Conservation (phyloP, 75 land plant genomes). For the Adiantum capillusveneris region DNA sequence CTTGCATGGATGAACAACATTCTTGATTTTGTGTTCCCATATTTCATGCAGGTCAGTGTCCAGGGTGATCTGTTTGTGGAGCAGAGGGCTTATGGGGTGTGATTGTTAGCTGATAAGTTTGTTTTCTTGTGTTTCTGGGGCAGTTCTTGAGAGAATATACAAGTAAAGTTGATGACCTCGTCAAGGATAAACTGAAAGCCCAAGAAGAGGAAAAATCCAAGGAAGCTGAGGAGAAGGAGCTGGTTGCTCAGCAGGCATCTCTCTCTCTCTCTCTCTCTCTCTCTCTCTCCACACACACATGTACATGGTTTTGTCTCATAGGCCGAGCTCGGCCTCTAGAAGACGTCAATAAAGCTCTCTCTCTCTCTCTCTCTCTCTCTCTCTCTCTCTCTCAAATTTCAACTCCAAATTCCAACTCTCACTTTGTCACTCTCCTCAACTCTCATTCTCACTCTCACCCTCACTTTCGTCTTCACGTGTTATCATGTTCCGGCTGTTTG, state of each 20-base stretch:
- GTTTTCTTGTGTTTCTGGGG: constrained; percentile 2
- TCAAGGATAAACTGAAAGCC: constrained; percentile 84
- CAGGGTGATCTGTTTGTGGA: too few species aligned
- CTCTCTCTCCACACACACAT: too few species aligned
- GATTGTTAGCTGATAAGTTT: not conserved
- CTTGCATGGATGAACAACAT: constrained; percentile 97
- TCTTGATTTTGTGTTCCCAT: constrained; percentile 94
- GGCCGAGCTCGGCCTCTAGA: too few species aligned
- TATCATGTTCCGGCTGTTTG: not conserved
- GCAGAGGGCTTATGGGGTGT: too few species aligned
- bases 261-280: not conserved
- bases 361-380: too few species aligned
- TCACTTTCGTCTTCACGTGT: too few species aligned
- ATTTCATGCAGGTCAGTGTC: constrained; percentile 68
- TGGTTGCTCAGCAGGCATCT: constrained; percentile 75
- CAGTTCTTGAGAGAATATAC: constrained; percentile 94
- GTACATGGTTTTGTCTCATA: too few species aligned
- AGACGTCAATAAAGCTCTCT: too few species aligned
- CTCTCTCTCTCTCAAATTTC: too few species aligned
- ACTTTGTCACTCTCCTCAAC: too few species aligned
- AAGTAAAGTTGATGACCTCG: constrained; percentile 85
- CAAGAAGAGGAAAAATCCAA: constrained; percentile 61
- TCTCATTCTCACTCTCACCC: too few species aligned
- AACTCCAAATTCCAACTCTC: too few species aligned
- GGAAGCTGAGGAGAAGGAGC: constrained; percentile 88